Percentiles rank a stretch among this genome's conserved stretches.
phyloP scores from a whole-genome alignment of 2,329 filamentous ascomycete species.

The Apiospora arundinis region DNA sequence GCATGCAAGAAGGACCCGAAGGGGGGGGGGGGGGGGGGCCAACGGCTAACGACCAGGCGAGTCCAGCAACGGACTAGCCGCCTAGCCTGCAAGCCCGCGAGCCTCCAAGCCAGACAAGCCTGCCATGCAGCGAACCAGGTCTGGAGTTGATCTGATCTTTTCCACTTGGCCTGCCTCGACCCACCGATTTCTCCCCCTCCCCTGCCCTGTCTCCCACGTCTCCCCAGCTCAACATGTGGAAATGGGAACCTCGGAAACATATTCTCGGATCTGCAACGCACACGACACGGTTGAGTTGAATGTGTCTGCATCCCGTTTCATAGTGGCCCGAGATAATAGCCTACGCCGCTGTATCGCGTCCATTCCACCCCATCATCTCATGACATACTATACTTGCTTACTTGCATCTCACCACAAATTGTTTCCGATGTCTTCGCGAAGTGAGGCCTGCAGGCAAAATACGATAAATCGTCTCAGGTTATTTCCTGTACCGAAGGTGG shows the following conservation, averaged over 20 bases:
- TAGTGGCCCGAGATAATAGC: background rate
- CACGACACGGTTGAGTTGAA: background rate
- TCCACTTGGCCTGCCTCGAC: background rate
- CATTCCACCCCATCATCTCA: background rate
- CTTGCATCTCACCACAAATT: background rate
- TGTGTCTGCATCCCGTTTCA: background rate
- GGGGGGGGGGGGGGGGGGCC: background rate
- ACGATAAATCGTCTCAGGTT: background rate
- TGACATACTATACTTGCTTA: background rate
- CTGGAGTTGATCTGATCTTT: background rate
- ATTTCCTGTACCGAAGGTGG: background rate
- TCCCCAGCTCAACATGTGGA: background rate
- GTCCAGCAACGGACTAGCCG: too few relatives aligned
- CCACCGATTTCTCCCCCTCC: background rate
- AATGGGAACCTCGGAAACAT: background rate
- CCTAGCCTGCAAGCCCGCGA: too few relatives aligned
- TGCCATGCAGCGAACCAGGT: background rate
- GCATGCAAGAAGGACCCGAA: background rate
- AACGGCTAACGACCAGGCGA: too few relatives aligned
- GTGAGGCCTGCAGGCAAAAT: background rate
- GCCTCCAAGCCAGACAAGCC: too few relatives aligned
- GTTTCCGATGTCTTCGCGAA: background rate
- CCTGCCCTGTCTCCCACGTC: background rate
- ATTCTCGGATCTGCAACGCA: constrained; percentile 6
- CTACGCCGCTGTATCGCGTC: background rate